Percentiles rank a stretch among this genome's conserved stretches.
These are phyloP conservation scores for Ichthyophthirius multifiliis DNA, from an alignment of 169 alveolate species.

Conservation along the genomic window DNA sequence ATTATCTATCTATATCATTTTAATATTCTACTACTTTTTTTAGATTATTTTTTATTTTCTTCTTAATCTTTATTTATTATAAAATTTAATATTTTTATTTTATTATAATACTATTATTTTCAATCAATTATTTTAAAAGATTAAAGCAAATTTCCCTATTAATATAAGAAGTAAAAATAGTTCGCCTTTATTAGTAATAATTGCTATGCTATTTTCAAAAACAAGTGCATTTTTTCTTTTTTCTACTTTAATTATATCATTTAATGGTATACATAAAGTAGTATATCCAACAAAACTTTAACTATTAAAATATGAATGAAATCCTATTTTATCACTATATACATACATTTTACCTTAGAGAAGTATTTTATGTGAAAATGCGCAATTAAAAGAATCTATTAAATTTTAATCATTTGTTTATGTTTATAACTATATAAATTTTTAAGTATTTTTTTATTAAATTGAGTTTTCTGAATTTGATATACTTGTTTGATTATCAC, in stretches of 20 bases:
- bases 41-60: too few species aligned
- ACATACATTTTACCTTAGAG: not conserved
- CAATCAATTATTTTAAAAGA: too few species aligned
- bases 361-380: not conserved
- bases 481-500: not conserved
- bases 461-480: not conserved
- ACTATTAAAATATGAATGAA: not conserved
- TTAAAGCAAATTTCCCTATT: not conserved
- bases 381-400: not conserved
- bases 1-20: too few species aligned
- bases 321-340: not conserved
- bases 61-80: too few species aligned
- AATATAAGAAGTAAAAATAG: not conserved
- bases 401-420: not conserved
- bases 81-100: too few species aligned
- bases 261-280: not conserved
- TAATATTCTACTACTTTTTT: too few species aligned
- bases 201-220: not conserved
- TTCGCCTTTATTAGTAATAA: slow-evolving; percentile 5
- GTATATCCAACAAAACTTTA: not conserved
- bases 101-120: too few species aligned
- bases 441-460: not conserved
- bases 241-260: not conserved
- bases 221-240: slow-evolving; percentile 1
- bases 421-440: not conserved